phyloP scores from a whole-genome alignment of 2,329 filamentous ascomycete genomes.

The Aspergillus tubingensis region DNA sequence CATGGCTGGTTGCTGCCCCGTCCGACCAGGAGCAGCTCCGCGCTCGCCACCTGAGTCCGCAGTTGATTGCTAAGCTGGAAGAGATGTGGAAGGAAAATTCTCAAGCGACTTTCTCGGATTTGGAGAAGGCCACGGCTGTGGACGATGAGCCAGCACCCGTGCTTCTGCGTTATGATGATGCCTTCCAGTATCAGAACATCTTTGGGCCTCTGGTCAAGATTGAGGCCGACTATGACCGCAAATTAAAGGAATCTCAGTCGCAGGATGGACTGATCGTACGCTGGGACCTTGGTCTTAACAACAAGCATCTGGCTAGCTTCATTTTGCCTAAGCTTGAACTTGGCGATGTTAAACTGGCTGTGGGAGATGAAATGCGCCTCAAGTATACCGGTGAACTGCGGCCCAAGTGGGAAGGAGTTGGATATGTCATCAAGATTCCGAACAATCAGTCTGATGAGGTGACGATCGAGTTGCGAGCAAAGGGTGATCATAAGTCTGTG shows the following conservation, averaged over 20 bases:
- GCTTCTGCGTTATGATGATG: slow-evolving; percentile 90
- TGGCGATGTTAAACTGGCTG: slow-evolving; percentile 94
- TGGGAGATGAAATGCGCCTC: slow-evolving; percentile 97
- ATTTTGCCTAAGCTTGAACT: slow-evolving; percentile 95
- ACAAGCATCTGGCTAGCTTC: slow-evolving; percentile 95
- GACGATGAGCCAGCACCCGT: slow-evolving; percentile 96
- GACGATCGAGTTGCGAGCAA: slow-evolving; percentile 88
- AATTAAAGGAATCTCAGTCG: slow-evolving; percentile 96
- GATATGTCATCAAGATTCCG: slow-evolving; percentile 98
- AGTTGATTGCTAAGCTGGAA: slow-evolving; percentile 93
- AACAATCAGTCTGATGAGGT: slow-evolving; percentile 99
- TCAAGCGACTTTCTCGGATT: slow-evolving; percentile 80
- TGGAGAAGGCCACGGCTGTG: slow-evolving; percentile 87
- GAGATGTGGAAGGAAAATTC: slow-evolving; percentile 98
- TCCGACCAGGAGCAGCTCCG: slow-evolving; percentile 95
- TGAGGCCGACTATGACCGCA: slow-evolving; percentile 98
- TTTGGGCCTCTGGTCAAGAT: slow-evolving; percentile 98
- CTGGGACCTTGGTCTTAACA: slow-evolving; percentile 95
- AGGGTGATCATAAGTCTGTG: slow-evolving; percentile 92
- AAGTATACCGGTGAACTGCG: slow-evolving; percentile 95
- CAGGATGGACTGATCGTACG: slow-evolving; percentile 93
- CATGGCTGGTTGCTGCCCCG: slow-evolving; percentile 87
- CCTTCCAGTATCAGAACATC: slow-evolving; percentile 98
- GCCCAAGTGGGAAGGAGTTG: slow-evolving; percentile 92
- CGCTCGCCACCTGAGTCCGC: slow-evolving; percentile 86